Percentiles rank a stretch among this genome's conserved stretches.
These are phyloP conservation scores for Hypomyces perniciosus DNA, from an alignment of 2,329 filamentous ascomycete genomes.

Conservation along the genomic window DNA sequence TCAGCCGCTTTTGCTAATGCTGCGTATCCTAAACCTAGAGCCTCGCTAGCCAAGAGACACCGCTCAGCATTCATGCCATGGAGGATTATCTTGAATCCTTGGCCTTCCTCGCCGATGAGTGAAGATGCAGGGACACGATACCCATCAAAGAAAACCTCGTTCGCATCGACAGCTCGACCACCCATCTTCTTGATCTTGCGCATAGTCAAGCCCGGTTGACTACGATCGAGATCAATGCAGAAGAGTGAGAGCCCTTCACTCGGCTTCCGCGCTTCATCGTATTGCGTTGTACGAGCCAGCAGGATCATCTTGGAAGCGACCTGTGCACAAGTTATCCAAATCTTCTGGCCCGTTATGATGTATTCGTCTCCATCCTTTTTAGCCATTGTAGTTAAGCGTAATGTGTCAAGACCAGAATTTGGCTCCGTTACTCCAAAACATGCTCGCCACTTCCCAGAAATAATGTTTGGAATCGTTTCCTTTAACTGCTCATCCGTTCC, in stretches of 20 bases:
- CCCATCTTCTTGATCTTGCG: conserved; percentile 81
- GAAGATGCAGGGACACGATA: conserved; percentile 60
- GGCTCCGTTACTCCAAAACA: conserved; percentile 87
- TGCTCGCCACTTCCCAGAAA: conserved; percentile 63
- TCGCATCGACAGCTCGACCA: conserved; percentile 73
- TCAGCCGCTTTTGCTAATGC: conserved; percentile 55
- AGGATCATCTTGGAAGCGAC: conserved; percentile 80
- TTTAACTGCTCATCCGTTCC: conserved; percentile 59
- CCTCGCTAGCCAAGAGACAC: conserved; percentile 71
- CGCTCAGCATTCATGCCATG: conserved; percentile 77
- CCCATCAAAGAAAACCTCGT: conserved; percentile 82
- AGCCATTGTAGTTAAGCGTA: conserved; percentile 62
- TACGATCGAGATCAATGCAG: conserved; percentile 67
- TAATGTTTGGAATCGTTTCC: conserved; percentile 61
- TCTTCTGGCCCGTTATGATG: conserved; percentile 70
- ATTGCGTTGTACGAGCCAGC: conserved; percentile 66
- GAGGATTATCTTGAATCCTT: conserved; percentile 73
- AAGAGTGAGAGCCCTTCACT: conserved; percentile 76
- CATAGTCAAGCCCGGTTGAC: conserved; percentile 55
- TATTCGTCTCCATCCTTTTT: conserved; percentile 52
- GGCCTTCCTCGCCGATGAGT: conserved; percentile 64
- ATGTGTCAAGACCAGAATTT: conserved; percentile 71
- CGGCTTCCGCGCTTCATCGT: conserved; percentile 61
- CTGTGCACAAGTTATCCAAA: conserved; percentile 84
- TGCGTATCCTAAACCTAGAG: conserved; percentile 72